Evolutionary conservation across 176 grass and related monocot genomes (phyloP), one percentile per base, ranked within the genome.

Genomic region (Ampelocalamus luodianensis): DNA sequence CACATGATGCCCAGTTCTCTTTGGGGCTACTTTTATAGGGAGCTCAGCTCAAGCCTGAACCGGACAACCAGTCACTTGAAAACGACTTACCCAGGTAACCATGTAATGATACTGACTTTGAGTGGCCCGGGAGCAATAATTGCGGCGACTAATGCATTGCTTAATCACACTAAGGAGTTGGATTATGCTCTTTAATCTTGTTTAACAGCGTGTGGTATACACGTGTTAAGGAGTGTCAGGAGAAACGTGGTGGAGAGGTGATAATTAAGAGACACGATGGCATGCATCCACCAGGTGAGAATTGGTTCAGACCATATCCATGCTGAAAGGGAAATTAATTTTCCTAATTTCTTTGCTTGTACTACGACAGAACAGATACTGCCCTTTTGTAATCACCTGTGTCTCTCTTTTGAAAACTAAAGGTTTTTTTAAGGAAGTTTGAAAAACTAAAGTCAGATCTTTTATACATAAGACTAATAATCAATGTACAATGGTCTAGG

Each of bases 151-250:
- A 60, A 39, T 70, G 58, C 9, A n/a, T 11, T 60, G 58, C 58
- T 61, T 61, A 61, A 61, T 61, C n/a, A 60, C n/a, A 12, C n/a
- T 24, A 8, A 24, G 24, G 59, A 26, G 59, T 26, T 62, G 2
- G 13, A 36, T 10, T 62, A 48, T 49, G 17, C 38, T 48, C 12
- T 26, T 66, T 81, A 81, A 81, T 70, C 65, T 70, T 84, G 49
- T 56, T 22, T 77, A 53, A 12, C 48, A 45, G 34, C 5, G 26
- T 45, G 4, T 77, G 29, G 32, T 22, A 13, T 12, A n/a, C 60
- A 68, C 48, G 20, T 26, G 80, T 48, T 59, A 61, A n/a, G 15
- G 17, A 65, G 20, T 79, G 49, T 26, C 46, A 22, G 17, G 17
- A 72, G 68, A 16, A 83, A 42, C 40, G 26, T 43, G 51, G 43